Conservation (phyloP, 306 rosid genomes). For the Alnus glutinosa region DNA sequence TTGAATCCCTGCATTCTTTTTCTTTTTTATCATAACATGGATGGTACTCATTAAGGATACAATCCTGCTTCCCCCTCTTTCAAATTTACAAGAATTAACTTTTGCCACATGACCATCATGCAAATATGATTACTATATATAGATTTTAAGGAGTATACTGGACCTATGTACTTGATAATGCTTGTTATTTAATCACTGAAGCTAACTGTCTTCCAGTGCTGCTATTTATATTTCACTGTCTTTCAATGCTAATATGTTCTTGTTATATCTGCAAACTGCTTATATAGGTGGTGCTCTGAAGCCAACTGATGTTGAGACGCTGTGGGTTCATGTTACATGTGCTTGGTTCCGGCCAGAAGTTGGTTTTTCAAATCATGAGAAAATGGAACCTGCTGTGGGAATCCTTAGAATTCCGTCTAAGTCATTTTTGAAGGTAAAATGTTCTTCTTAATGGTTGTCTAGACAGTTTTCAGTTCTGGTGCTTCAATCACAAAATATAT, state of each 20-base stretch:
- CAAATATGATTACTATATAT: slow-evolving; percentile 6
- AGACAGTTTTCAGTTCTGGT: neutral
- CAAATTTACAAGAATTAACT: neutral
- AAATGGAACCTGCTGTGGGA: slow-evolving; percentile 96
- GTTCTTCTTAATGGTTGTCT: slow-evolving; percentile 1
- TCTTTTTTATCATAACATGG: neutral
- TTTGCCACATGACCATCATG: slow-evolving; percentile 5
- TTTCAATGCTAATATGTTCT: slow-evolving; percentile 22
- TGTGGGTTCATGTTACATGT: slow-evolving; percentile 93
- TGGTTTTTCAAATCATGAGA: slow-evolving; percentile 71
- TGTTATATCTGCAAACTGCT: slow-evolving; percentile 25
- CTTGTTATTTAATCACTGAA: slow-evolving; percentile 9
- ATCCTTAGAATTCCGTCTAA: slow-evolving; percentile 74
- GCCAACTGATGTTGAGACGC: slow-evolving; percentile 87
- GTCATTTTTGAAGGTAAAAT: slow-evolving; percentile 73
- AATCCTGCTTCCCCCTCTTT: neutral
- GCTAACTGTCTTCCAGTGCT: slow-evolving; percentile 9
- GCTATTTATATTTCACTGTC: neutral
- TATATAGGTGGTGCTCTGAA: slow-evolving; percentile 91
- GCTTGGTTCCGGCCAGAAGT: slow-evolving; percentile 96
- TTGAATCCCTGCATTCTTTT: neutral
- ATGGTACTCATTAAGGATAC: neutral
- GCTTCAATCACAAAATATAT: neutral
- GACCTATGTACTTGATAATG: neutral
- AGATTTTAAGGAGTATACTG: slow-evolving; percentile 1